Percentiles rank a stretch among this genome's conserved stretches.
These are phyloP conservation scores for Sporothrix curviconia DNA, from an alignment of 2,329 filamentous ascomycete species.

Conservation along the genomic window DNA sequence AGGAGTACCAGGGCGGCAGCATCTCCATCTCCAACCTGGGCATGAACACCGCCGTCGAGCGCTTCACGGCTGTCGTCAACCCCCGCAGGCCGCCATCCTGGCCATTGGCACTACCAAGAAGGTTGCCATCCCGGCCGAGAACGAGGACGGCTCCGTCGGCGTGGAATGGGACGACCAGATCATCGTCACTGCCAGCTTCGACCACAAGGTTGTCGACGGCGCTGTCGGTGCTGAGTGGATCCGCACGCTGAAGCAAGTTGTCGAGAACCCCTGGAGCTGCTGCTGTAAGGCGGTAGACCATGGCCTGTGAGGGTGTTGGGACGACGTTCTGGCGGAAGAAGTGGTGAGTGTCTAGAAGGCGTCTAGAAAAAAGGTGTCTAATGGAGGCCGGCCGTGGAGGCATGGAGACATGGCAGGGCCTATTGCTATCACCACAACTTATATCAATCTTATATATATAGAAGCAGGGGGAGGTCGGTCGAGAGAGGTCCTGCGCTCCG, in stretches of 20 bases:
- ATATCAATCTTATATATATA: conserved; percentile 10
- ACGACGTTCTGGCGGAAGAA: not conserved
- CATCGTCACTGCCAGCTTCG: conserved; percentile 87
- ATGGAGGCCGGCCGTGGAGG: conserved; percentile 7
- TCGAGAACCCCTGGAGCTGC: conserved; percentile 93
- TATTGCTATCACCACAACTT: conserved; percentile 2
- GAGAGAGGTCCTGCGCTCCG: not conserved
- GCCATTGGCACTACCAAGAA: conserved; percentile 93
- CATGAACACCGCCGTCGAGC: conserved; percentile 94
- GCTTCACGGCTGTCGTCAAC: conserved; percentile 98
- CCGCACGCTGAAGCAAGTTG: conserved; percentile 89
- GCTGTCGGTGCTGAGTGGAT: conserved; percentile 96
- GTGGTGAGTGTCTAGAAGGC: not conserved
- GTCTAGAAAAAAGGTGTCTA: conserved; percentile 8
- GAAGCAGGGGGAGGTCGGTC: conserved; percentile 5
- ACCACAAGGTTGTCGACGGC: conserved; percentile 98
- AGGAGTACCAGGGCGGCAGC: conserved; percentile 97
- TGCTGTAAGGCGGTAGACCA: conserved; percentile 57
- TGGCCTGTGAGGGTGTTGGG: too few relatives aligned
- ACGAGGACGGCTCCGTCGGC: conserved; percentile 66
- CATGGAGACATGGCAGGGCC: not conserved
- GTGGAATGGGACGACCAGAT: conserved; percentile 98
- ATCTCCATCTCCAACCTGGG: conserved; percentile 99
- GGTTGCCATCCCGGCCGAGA: conserved; percentile 81
- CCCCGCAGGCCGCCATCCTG: conserved; percentile 94